A percentile compares a stretch with the other conserved stretches of the same genome.
Evolutionary conservation across 768 basidiomycete species (phyloP).

Genomic region (Austroboletus festivus): DNA sequence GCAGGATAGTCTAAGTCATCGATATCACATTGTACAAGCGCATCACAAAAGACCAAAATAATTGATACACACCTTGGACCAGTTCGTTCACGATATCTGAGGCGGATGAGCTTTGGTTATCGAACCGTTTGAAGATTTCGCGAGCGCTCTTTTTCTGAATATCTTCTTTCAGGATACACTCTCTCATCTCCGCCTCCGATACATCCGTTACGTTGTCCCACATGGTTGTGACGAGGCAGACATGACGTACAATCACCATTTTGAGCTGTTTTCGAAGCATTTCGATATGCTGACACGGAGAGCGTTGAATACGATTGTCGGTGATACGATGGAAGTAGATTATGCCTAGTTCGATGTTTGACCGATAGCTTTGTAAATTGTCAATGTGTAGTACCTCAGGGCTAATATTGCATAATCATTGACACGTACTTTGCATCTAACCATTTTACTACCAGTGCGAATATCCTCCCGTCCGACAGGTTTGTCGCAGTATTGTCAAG

Average conservation of each 20-base stretch:
- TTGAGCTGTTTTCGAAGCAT: slow-evolving; percentile 1
- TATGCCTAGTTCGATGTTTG: not conserved
- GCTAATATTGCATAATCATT: not conserved
- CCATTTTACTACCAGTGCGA: not conserved
- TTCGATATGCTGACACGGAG: not conserved
- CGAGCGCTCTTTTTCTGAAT: not conserved
- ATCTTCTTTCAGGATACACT: not conserved
- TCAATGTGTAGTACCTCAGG: not conserved
- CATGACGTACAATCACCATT: not conserved
- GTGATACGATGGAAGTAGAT: slow-evolving; percentile 9
- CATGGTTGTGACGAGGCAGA: slow-evolving; percentile 11
- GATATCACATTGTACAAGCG: not conserved
- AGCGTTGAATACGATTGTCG: not conserved
- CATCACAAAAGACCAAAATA: not conserved
- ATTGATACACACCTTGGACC: not conserved
- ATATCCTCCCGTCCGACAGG: not conserved
- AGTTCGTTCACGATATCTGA: not conserved
- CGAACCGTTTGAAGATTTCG: slow-evolving; percentile 1
- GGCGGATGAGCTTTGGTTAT: slow-evolving; percentile 1
- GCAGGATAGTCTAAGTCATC: not conserved
- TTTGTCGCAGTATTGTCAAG: not conserved
- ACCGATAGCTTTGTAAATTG: not conserved
- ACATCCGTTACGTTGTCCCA: slow-evolving; percentile 3
- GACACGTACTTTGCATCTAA: not conserved
- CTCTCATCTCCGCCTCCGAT: not conserved